Conservation (phyloP, 1,284 basidiomycete genomes). For the Sporisorium scitamineum region DNA sequence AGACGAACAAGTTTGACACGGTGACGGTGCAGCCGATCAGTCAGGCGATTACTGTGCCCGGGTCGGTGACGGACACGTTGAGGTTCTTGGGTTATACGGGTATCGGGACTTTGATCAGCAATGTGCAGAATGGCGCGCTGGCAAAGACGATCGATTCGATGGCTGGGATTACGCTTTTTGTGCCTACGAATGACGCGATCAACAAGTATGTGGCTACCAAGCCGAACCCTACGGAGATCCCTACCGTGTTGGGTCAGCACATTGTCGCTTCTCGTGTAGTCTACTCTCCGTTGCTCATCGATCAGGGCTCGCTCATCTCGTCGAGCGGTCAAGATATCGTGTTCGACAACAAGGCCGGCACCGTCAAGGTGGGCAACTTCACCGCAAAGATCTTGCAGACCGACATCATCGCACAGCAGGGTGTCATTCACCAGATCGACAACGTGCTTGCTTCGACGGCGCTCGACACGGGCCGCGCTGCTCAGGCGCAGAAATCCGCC, state of each 20-base stretch:
- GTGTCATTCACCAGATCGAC: conserved; percentile 58
- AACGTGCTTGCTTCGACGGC: conserved; percentile 48
- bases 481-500: conserved; percentile 50
- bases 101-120: conserved; percentile 27
- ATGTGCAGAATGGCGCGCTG: conserved; percentile 37
- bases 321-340: conserved; percentile 54
- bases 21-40: conserved; percentile 54
- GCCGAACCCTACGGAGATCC: conserved; percentile 32
- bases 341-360: conserved; percentile 44
- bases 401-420: conserved; percentile 54
- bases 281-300: conserved; percentile 54
- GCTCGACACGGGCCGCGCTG: conserved; percentile 46
- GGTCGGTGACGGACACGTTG: conserved; percentile 44
- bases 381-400: conserved; percentile 53
- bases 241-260: conserved; percentile 51
- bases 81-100: conserved; percentile 31
- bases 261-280: conserved; percentile 49
- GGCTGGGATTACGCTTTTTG: conserved; percentile 56
- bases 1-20: conserved; percentile 21
- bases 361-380: conserved; percentile 50
- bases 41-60: conserved; percentile 55
- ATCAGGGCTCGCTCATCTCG: conserved; percentile 54
- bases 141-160: conserved; percentile 40
- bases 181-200: conserved; percentile 51
- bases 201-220: conserved; percentile 28